These are phyloP conservation scores for Crithidia acanthocephali DNA, from an alignment of 208 protist genomes.

Conservation along the genomic window DNA sequence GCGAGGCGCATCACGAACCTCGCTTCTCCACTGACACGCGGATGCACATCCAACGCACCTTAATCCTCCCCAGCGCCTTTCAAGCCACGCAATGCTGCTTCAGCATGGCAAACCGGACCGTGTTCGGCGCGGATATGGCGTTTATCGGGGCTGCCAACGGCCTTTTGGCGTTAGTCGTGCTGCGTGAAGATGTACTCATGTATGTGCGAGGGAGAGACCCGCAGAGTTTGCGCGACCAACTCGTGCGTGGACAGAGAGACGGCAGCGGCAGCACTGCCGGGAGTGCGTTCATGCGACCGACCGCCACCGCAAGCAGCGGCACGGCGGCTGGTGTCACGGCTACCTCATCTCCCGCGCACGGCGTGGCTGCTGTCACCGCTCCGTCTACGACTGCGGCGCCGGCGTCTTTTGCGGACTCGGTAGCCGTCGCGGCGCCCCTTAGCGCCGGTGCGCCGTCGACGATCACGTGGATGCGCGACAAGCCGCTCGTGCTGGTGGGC, in stretches of 20 bases:
- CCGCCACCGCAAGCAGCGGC: too few species aligned
- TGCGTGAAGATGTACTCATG: constrained; percentile 41
- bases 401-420: too few species aligned
- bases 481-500: constrained; percentile 81
- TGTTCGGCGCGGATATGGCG: constrained; percentile 73
- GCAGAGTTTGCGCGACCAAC: constrained; percentile 32
- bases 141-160: constrained; percentile 67
- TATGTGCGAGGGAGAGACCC: constrained; percentile 55
- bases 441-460: constrained; percentile 50
- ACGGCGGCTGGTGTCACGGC: too few species aligned
- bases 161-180: constrained; percentile 56
- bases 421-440: background rate
- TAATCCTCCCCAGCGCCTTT: constrained; percentile 63
- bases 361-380: background rate
- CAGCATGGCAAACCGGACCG: constrained; percentile 70
- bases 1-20: constrained; percentile 10
- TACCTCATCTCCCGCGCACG: too few species aligned
- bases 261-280: too few species aligned
- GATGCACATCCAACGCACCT: constrained; percentile 48
- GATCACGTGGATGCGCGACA: constrained; percentile 87
- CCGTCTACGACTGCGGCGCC: background rate
- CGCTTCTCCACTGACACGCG: constrained; percentile 27
- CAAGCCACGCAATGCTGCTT: constrained; percentile 61
- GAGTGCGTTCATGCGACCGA: too few species aligned
- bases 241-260: constrained; percentile 16